phyloP scores from a whole-genome alignment of 192 early-diverging fungal species.

The Mortierella antarctica region DNA sequence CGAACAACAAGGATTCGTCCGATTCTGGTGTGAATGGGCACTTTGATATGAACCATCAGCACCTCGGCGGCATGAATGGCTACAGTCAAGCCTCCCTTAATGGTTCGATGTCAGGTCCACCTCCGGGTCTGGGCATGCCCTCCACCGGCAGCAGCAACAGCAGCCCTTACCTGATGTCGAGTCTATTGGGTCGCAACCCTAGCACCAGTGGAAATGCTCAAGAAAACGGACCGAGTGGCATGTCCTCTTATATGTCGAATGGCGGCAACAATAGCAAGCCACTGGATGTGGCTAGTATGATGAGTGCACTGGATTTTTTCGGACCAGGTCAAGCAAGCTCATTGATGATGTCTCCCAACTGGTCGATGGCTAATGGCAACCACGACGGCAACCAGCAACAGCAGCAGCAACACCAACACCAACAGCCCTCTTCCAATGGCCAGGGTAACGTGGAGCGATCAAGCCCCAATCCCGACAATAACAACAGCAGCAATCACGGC shows the following conservation, averaged over 20 bases:
- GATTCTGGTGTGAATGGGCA: not conserved
- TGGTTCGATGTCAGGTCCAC: slow-evolving; percentile 23
- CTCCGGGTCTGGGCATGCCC: slow-evolving; percentile 29
- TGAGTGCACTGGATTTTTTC: slow-evolving; percentile 46
- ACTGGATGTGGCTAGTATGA: slow-evolving; percentile 41
- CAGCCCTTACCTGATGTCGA: not conserved
- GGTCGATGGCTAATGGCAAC: slow-evolving; percentile 16
- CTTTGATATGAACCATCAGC: not conserved
- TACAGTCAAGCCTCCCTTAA: too few relatives aligned
- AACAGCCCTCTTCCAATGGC: slow-evolving; percentile 21
- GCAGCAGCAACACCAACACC: slow-evolving; percentile 1
- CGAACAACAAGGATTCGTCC: not conserved
- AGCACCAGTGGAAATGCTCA: slow-evolving; percentile 4
- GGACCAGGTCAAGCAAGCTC: slow-evolving; percentile 7
- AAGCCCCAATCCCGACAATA: not conserved
- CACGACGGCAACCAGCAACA: slow-evolving; percentile 21
- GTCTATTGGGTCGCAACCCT: not conserved
- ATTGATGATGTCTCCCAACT: slow-evolving; percentile 10
- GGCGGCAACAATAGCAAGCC: slow-evolving; percentile 19
- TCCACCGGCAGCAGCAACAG: slow-evolving; percentile 7
- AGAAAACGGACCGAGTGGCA: not conserved
- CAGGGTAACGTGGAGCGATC: not conserved
- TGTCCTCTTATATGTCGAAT: not conserved
- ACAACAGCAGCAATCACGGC: not conserved
- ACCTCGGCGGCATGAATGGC: not conserved